Base-by-base conservation (phyloP, 495 filamentous ascomycete genomes). In the Penicillium cataractarum region DNA sequence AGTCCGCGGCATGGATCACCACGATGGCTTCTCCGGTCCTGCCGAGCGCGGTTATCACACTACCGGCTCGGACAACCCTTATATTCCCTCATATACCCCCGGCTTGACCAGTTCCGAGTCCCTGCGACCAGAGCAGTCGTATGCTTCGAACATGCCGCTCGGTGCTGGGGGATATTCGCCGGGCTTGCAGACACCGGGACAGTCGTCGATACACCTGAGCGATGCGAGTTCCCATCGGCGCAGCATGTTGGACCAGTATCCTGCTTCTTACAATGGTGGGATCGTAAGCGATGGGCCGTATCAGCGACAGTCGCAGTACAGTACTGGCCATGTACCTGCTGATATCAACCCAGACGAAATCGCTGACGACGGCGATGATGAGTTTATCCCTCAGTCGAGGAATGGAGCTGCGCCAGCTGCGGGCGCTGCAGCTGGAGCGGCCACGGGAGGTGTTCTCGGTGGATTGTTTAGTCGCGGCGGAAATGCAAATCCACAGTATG, bases 341-440 rank as follows among this genome's bases (percentile, higher is more conserved):
- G 76, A 78, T 19, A 87, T 96, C 54, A 88, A 96, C 68, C 92
- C 92, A 0, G 85, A 89, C 62, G 87, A 88, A 2, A 93, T 96
- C 57, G 87, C 83, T 3, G 92, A 97, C 67, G 92, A 96, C 67
- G 92, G 89, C 8, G 92, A 97, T 66, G 92, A 97, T 63, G 91
- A 89, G 4, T 82, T 92, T 51, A 72, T 58, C 58, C 75, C 65
- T 64, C 77, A 71, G 71, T 77, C 73, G 26, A 73, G 68, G 48
- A 73, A 75, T 55, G 54, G 51, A 4, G 74, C 66, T 50, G 78
- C 77, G 15, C 80, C 69, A 21, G 80, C 71, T 9, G 83, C 74
- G 1, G 84, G 74, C 4, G 83, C 77, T 0, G 83, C 75, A 24
- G 86, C 79, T 35, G 88, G 82, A 8, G 85, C 85, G 12, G 78